Percentiles rank a stretch among this genome's conserved stretches.
phyloP scores from a whole-genome alignment of 345 rosid species.

The Hibiscus tridactylites region DNA sequence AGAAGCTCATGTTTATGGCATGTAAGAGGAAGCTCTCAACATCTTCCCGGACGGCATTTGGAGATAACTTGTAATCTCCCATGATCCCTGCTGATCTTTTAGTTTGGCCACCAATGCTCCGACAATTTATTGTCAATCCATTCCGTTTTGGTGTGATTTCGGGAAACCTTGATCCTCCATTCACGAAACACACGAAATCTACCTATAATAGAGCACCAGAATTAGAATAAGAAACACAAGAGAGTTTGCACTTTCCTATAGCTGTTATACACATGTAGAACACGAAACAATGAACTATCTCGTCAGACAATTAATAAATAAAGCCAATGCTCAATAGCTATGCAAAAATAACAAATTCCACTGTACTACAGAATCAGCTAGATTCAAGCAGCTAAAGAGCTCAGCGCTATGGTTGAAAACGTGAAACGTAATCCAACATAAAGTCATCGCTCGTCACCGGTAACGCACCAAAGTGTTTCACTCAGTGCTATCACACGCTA shows the following conservation, averaged over 20 bases:
- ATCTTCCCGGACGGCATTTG: conserved; percentile 50
- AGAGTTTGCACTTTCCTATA: not conserved
- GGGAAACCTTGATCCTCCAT: not conserved
- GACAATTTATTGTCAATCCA: conserved; percentile 14
- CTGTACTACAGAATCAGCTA: not conserved
- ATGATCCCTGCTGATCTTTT: conserved; percentile 37
- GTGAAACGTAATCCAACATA: not conserved
- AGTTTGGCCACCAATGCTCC: conserved; percentile 20
- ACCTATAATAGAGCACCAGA: not conserved
- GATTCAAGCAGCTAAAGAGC: not conserved
- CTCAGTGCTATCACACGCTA: not conserved
- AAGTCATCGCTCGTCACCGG: not conserved
- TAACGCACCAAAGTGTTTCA: not conserved
- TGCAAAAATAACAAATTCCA: not conserved
- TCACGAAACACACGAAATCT: not conserved
- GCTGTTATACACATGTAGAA: not conserved
- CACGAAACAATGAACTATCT: no score
- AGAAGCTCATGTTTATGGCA: conserved; percentile 72
- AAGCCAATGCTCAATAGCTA: not conserved
- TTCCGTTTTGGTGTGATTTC: not conserved
- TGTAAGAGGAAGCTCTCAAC: conserved; percentile 63
- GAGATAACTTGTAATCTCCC: conserved; percentile 39
- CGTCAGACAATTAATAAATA: not conserved
- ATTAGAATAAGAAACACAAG: not conserved
- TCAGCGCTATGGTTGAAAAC: not conserved